These are phyloP conservation scores for Baorangia bicolor DNA, from an alignment of 768 basidiomycete species.

Conservation along the genomic window DNA sequence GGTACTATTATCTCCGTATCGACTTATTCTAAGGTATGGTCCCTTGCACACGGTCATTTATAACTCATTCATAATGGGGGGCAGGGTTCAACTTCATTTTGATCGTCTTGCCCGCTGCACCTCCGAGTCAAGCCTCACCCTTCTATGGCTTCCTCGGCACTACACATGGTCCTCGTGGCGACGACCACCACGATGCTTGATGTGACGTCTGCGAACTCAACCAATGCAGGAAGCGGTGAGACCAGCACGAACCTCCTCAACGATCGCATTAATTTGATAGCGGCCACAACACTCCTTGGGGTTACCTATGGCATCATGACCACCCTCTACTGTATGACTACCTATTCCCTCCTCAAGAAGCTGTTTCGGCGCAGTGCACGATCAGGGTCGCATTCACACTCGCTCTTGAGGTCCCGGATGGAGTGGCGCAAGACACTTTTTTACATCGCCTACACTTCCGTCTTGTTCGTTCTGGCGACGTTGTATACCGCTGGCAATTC, in stretches of 20 bases:
- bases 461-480: conserved; percentile 29
- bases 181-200: conserved; percentile 5
- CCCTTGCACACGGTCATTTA: conserved; percentile 29
- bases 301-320: conserved; percentile 22
- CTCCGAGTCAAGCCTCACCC: conserved; percentile 3
- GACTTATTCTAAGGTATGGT: neutral
- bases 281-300: conserved; percentile 25
- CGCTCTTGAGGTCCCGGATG: neutral
- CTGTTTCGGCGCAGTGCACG: conserved; percentile 9
- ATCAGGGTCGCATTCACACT: conserved; percentile 5
- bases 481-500: conserved; percentile 30
- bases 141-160: conserved; percentile 4
- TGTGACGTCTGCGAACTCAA: conserved; percentile 9
- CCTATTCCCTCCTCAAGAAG: conserved; percentile 20
- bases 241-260: conserved; percentile 7
- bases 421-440: conserved; percentile 24
- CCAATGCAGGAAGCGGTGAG: conserved; percentile 2
- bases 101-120: conserved; percentile 7
- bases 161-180: conserved; percentile 4
- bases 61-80: conserved; percentile 15
- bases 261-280: conserved; percentile 27
- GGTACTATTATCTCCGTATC: conserved; percentile 17
- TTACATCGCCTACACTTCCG: conserved; percentile 26
- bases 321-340: conserved; percentile 20
- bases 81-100: conserved; percentile 11